These are phyloP conservation scores for Ailanthus altissimus DNA, from an alignment of 345 rosid genomes.

Conservation along the genomic window DNA sequence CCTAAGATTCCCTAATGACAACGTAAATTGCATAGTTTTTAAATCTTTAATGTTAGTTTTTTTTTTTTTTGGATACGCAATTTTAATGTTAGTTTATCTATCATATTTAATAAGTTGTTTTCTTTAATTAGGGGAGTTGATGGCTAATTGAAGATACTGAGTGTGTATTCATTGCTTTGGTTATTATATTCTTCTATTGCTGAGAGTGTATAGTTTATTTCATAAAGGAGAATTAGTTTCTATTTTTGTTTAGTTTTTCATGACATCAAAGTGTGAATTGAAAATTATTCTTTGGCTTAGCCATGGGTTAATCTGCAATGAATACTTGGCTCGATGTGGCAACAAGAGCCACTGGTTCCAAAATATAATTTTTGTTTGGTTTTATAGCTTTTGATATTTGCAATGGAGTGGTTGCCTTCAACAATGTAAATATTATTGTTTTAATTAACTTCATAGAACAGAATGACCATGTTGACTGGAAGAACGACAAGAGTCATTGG, in stretches of 20 bases:
- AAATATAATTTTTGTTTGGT: neutral
- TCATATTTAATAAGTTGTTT: neutral
- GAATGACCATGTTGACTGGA: slow-evolving; percentile 78
- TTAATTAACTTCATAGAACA: slow-evolving; percentile 57
- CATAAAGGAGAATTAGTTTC: neutral
- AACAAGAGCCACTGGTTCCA: neutral
- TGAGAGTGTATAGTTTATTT: neutral
- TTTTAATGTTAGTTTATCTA: neutral
- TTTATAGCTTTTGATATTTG: neutral
- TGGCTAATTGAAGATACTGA: neutral
- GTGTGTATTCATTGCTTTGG: neutral
- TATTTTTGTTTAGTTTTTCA: neutral
- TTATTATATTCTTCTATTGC: neutral
- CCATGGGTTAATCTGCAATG: slow-evolving; percentile 3
- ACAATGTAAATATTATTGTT: slow-evolving; percentile 7
- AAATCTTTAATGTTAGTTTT: neutral
- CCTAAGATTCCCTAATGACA: slow-evolving; percentile 2
- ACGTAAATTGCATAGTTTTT: neutral
- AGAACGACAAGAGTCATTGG: slow-evolving; percentile 94
- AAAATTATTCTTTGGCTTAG: neutral
- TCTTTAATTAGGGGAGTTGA: neutral
- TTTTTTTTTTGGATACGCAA: no score
- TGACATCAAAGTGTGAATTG: neutral
- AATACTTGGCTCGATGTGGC: neutral
- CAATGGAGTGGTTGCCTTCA: neutral